A percentile compares a stretch with the other conserved stretches of the same genome.
These are phyloP conservation scores for Prunus mume DNA, from an alignment of 306 rosid genomes.

Conservation along the genomic window DNA sequence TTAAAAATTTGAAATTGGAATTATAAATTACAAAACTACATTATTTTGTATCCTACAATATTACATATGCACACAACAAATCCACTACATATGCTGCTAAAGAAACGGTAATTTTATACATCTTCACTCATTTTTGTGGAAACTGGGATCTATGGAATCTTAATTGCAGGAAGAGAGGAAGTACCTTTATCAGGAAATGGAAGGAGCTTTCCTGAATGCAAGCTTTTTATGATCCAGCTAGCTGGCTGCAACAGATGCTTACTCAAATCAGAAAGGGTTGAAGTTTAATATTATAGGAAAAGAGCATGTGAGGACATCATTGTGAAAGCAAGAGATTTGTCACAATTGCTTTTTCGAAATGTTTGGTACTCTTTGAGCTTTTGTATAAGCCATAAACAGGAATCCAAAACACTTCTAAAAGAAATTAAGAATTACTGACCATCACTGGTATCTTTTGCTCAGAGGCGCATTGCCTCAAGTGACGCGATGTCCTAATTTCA, in stretches of 20 bases:
- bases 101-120: constrained; percentile 29
- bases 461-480: constrained; percentile 66
- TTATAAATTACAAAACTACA: too few species aligned
- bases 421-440: constrained; percentile 36
- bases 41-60: not conserved
- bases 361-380: not conserved
- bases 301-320: not conserved
- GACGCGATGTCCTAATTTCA: constrained; percentile 55
- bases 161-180: constrained; percentile 18
- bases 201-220: constrained; percentile 66
- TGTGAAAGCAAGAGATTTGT: too few species aligned
- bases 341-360: not conserved
- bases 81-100: constrained; percentile 14
- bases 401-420: not conserved
- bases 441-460: constrained; percentile 57
- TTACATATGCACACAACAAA: not conserved
- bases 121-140: constrained; percentile 44
- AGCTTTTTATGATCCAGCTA: constrained; percentile 73
- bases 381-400: not conserved
- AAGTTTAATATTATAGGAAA: not conserved
- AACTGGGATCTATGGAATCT: constrained; percentile 31
- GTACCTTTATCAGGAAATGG: constrained; percentile 36
- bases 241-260: constrained; percentile 49
- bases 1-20: too few species aligned
- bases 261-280: not conserved